These are phyloP conservation scores for Nidularia sp. DNA, from an alignment of 768 basidiomycete species.

Conservation along the genomic window DNA sequence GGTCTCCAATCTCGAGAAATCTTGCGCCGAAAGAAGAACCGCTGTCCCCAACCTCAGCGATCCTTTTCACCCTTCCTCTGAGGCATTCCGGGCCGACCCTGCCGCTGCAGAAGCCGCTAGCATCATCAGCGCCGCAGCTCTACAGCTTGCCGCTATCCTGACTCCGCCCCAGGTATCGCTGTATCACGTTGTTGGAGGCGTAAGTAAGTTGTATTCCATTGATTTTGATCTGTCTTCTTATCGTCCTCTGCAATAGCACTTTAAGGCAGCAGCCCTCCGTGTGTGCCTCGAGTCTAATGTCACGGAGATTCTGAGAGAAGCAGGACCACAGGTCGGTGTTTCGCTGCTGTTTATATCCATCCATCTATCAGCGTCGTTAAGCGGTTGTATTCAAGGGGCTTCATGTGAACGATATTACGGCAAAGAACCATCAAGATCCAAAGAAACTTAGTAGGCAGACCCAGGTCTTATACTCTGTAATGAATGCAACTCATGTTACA, in stretches of 20 bases:
- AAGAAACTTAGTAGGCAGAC: constrained; percentile 26
- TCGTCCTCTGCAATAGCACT: constrained; percentile 10
- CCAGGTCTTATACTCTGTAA: background rate
- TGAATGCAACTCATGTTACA: background rate
- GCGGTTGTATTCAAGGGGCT: constrained; percentile 12
- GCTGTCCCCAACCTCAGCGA: constrained; percentile 20
- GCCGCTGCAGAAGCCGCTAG: constrained; percentile 21
- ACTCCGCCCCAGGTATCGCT: constrained; percentile 19
- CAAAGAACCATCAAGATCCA: constrained; percentile 21
- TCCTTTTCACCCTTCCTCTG: constrained; percentile 18
- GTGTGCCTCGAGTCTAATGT: constrained; percentile 13
- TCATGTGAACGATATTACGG: constrained; percentile 32
- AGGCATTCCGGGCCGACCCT: constrained; percentile 21
- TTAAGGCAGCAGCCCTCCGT: constrained; percentile 17
- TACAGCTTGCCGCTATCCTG: constrained; percentile 24
- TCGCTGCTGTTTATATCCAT: background rate
- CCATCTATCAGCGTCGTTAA: constrained; percentile 6
- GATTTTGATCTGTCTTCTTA: background rate
- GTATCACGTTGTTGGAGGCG: constrained; percentile 14
- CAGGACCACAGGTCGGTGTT: constrained; percentile 19
- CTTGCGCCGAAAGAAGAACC: constrained; percentile 9
- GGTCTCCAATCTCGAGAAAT: constrained; percentile 16
- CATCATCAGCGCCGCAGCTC: constrained; percentile 24
- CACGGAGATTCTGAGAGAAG: constrained; percentile 25
- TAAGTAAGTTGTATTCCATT: constrained; percentile 6